Percentiles rank a stretch among this genome's conserved stretches.
Evolutionary conservation across 139 green algal genomes (phyloP).

Genomic region (Chlorella ohadii): DNA sequence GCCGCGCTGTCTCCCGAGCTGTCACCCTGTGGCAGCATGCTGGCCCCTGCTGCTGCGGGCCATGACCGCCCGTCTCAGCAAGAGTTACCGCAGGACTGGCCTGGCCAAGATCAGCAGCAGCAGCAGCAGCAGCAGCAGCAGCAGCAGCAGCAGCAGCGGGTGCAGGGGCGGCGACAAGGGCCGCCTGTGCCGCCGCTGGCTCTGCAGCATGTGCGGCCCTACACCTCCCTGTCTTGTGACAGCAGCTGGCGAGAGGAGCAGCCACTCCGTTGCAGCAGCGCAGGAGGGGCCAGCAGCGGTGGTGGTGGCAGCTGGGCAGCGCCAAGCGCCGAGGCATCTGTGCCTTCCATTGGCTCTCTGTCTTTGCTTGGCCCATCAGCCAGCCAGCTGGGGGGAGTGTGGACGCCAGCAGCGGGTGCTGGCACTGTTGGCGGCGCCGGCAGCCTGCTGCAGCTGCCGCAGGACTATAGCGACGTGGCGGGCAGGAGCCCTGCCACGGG

Average conservation of each 20-base stretch:
- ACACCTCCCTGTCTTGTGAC: background rate
- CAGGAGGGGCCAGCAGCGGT: background rate
- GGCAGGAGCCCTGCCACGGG: background rate
- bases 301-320: background rate
- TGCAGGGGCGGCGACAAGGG: background rate
- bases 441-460: too few relatives aligned
- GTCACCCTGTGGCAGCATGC: background rate
- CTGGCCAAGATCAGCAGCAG: background rate
- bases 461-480: background rate
- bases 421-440: too few relatives aligned
- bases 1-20: background rate
- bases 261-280: too few relatives aligned
- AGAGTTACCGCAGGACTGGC: background rate
- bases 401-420: background rate
- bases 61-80: too few relatives aligned
- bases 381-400: background rate
- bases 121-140: conserved; percentile 2
- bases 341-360: background rate
- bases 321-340: background rate
- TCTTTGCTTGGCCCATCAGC: background rate
- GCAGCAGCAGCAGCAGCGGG: background rate
- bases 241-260: background rate
- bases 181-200: background rate
- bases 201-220: conserved; percentile 3
- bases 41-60: background rate